Evolutionary conservation across 129 eudicot species (phyloP).

Genomic region (Pseudognaphalium luteoalbum): DNA sequence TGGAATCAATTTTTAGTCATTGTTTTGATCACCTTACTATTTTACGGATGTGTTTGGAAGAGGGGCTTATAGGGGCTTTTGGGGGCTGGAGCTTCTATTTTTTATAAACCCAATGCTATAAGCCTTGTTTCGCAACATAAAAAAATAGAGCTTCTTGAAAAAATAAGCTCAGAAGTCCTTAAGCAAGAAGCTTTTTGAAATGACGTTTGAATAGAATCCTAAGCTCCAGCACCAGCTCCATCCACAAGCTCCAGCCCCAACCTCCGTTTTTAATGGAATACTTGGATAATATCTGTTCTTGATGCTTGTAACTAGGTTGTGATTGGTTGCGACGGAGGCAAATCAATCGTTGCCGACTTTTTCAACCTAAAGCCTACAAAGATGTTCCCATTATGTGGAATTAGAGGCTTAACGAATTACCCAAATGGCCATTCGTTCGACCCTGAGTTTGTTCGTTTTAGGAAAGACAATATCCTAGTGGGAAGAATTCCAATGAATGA

Average conservation of each 20-base stretch:
- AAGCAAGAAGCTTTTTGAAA: too few species aligned
- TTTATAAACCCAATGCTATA: too few species aligned
- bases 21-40: not conserved
- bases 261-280: not conserved
- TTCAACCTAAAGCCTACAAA: constrained; percentile 49
- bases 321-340: constrained; percentile 67
- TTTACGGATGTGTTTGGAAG: too few species aligned
- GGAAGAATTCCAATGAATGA: constrained; percentile 56
- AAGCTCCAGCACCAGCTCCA: too few species aligned
- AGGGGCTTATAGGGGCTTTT: too few species aligned
- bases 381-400: constrained; percentile 27
- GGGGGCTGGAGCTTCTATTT: too few species aligned
- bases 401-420: constrained; percentile 59
- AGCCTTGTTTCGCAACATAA: too few species aligned
- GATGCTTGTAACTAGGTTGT: constrained; percentile 36
- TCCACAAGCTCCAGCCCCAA: too few species aligned
- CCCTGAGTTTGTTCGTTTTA: constrained; percentile 42
- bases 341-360: constrained; percentile 48
- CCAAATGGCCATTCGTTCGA: constrained; percentile 53
- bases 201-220: too few species aligned
- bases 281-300: not conserved
- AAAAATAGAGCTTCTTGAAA: too few species aligned
- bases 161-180: too few species aligned
- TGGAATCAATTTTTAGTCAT: not conserved
- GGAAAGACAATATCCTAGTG: constrained; percentile 23